Base-by-base conservation (phyloP, 2,329 filamentous ascomycete genomes). In the Colletotrichum spaethianum region DNA sequence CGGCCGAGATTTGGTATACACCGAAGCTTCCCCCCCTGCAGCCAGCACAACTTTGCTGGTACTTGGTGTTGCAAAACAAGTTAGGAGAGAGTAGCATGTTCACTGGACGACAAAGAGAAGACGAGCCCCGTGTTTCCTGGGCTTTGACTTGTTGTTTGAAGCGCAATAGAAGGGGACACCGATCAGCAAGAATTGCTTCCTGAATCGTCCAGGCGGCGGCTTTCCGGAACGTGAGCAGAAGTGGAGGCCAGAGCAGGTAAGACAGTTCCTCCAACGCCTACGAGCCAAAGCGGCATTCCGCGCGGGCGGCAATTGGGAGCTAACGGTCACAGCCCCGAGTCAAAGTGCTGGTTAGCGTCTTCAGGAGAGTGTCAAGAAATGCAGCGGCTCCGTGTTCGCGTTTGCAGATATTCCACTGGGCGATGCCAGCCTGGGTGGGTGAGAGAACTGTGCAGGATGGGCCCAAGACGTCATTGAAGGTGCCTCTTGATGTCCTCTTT, bases 131-230 rank as follows among this genome's bases (percentile, higher is more conserved):
- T 64, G 70, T 36, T 60, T 31, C 11, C 53, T 42, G 46, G 52
- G 70, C 70, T 70, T 72, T 60, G 70, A 72, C 65, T 20, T 53
- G 14, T n/a, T 46, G 31, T 64, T 50, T 60, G 59, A 44, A 72
- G 52, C 59, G 55, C 53, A 53, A 31, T 28, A 61, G 44, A 31
- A 69, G 50, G 14, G 63, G 46, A 55, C 46, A 20, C 20, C n/a
- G 53, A 69, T 64, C 52, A 40, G n/a, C 28, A 38, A 40, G 44
- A 59, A 23, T 36, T 46, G 44, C 44, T 40, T 62, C 60, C 70
- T 63, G 65, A 70, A 72, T 52, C 36, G 59, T 55, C 59, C 65
- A 63, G 66, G 60, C 65, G 52, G 52, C 52, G 46, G 57, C 14
- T n/a, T 36, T 64, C 38, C 59, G 46, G 42, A 48, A 38, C 26